Base-by-base conservation (phyloP, 192 early-diverging fungal species). In the Rhizophagus clarus region DNA sequence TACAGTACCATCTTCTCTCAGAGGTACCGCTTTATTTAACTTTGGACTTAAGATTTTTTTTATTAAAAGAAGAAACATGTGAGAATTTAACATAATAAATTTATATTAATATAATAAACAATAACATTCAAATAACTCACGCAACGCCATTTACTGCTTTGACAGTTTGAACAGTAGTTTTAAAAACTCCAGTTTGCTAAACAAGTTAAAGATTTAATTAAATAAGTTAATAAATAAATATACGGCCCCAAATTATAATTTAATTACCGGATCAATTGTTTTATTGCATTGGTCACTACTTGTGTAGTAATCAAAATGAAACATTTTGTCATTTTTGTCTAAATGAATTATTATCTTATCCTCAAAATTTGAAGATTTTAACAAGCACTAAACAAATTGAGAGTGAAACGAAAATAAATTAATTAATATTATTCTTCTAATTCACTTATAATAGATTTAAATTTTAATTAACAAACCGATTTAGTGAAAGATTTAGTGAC, bases 281-380 rank as follows among this genome's bases (percentile, higher is more conserved):
- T 22, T 34, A 47, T 42, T 70, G 22, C 77, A 79, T 28, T 70
- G 77, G 56, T 56, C 49, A 9, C 22, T 28, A n/a, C 20, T 24
- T 22, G 77, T 70, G 34, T 79, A 79, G 45, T 79, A 79, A 71
- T 79, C 77, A 79, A 79, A 79, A 61, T 79, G 77, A 56, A 70
- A 79, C 5, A 60, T 4, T 12, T 70, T 60, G 22, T 67, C 67
- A 42, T 68, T 20, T 26, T 37, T 49, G n/a, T 79, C 47, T 17
- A 79, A 61, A n/a, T 79, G 77, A 29, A 79, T 70, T 51, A 79
- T 79, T 51, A 79, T 79, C 24, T 70, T 51, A 70, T 79, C 77
- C 51, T 79, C 77, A 37, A 79, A 70, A 37, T 79, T 79, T 11
- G 77, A 79, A 37, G 77, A 69, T 71, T 61, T 28, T 70, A 79